phyloP scores from a whole-genome alignment of 306 rosid genomes.

The Sindora glabra region DNA sequence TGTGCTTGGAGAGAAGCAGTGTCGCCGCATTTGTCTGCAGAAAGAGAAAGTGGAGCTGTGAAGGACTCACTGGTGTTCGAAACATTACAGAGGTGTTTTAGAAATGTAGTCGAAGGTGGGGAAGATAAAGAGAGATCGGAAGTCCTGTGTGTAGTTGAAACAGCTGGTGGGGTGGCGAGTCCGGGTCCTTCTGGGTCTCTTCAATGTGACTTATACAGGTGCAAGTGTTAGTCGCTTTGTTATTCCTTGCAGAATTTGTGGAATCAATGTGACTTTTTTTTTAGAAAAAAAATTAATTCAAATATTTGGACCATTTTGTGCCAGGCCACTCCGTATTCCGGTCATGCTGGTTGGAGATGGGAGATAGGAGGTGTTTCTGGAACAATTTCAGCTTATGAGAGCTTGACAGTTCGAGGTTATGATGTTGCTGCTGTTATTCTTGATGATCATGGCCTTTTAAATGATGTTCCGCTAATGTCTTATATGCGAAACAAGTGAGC shows the following conservation, averaged over 20 bases:
- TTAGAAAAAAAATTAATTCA: neutral
- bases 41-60: constrained; percentile 54
- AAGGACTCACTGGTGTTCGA: constrained; percentile 46
- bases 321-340: constrained; percentile 85
- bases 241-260: neutral
- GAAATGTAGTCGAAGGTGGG: constrained; percentile 25
- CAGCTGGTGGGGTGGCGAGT: constrained; percentile 92
- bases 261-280: no score
- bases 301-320: constrained; percentile 13
- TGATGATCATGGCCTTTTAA: constrained; percentile 80
- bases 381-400: constrained; percentile 89
- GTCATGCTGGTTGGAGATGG: constrained; percentile 93
- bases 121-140: constrained; percentile 25
- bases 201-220: constrained; percentile 93
- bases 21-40: constrained; percentile 83
- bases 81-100: constrained; percentile 40
- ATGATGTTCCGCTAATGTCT: constrained; percentile 68
- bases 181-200: constrained; percentile 93
- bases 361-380: constrained; percentile 85
- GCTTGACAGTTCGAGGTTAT: constrained; percentile 76
- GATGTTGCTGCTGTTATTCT: constrained; percentile 73
- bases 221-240: neutral
- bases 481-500: constrained; percentile 66
- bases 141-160: constrained; percentile 67
- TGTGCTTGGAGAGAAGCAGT: constrained; percentile 83